Conservation (phyloP, 169 alveolate species). For the Amoebophrya sp. region DNA sequence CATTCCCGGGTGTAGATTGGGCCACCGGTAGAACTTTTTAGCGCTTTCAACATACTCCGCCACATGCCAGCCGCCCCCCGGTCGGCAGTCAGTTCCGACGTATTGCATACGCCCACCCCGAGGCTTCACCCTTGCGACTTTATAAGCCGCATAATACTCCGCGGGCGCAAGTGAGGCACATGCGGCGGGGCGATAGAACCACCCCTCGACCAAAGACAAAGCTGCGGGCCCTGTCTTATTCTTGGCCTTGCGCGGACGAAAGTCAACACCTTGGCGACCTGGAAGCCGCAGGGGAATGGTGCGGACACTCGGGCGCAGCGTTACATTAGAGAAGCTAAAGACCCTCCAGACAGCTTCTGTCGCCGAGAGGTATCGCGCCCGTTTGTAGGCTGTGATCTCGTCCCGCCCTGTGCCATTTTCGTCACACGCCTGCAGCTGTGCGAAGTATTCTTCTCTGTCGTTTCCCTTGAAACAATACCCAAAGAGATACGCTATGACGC, state of each 20-base stretch:
- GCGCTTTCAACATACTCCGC: neutral
- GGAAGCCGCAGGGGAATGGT: neutral
- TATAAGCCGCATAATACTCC: neutral
- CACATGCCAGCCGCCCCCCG: neutral
- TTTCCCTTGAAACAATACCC: neutral
- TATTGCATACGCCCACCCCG: neutral
- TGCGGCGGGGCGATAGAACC: neutral
- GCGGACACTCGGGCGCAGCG: neutral
- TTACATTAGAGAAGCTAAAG: neutral
- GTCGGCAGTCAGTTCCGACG: neutral
- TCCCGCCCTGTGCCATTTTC: neutral
- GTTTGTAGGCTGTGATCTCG: neutral
- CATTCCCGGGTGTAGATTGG: neutral
- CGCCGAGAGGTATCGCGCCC: neutral
- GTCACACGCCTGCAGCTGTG: neutral
- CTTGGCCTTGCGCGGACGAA: neutral
- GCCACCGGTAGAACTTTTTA: neutral
- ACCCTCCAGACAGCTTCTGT: neutral
- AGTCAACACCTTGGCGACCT: neutral
- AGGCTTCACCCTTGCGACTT: neutral
- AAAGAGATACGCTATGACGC: neutral
- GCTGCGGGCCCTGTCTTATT: neutral
- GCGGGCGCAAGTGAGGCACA: neutral
- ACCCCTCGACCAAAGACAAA: neutral
- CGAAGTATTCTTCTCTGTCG: neutral